Conservation (phyloP, 2,329 filamentous ascomycete genomes). For the Lasiodiplodia theobromae region DNA sequence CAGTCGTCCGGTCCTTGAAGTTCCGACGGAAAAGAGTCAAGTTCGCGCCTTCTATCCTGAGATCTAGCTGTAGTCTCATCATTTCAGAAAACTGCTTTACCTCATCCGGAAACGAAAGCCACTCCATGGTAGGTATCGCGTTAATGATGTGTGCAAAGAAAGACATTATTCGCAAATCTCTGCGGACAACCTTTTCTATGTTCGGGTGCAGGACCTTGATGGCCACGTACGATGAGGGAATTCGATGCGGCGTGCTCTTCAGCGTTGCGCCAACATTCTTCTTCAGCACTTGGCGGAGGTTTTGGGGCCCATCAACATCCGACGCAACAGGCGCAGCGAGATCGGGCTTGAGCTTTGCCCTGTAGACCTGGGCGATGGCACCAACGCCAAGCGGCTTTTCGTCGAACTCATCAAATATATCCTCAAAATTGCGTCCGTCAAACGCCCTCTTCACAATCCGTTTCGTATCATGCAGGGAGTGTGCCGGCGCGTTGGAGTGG, state of each 20-base stretch:
- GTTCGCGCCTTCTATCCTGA: slow-evolving; percentile 94
- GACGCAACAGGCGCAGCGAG: slow-evolving; percentile 69
- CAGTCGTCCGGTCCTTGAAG: slow-evolving; percentile 86
- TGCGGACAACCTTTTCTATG: slow-evolving; percentile 87
- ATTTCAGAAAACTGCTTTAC: slow-evolving; percentile 94
- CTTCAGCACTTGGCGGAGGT: slow-evolving; percentile 72
- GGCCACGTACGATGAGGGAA: slow-evolving; percentile 91
- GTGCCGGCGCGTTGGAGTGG: slow-evolving; percentile 92
- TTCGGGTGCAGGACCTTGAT: slow-evolving; percentile 94
- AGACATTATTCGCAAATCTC: slow-evolving; percentile 91
- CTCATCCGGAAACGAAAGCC: slow-evolving; percentile 95
- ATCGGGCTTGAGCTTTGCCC: slow-evolving; percentile 85
- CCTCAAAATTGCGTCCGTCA: slow-evolving; percentile 77
- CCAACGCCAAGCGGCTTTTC: slow-evolving; percentile 89
- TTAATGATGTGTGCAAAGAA: slow-evolving; percentile 89
- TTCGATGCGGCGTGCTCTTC: slow-evolving; percentile 83
- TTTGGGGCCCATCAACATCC: slow-evolving; percentile 62
- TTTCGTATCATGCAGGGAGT: slow-evolving; percentile 82
- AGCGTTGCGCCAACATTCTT: slow-evolving; percentile 85
- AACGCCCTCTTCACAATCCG: slow-evolving; percentile 83
- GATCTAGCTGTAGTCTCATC: slow-evolving; percentile 97
- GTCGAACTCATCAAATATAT: slow-evolving; percentile 96
- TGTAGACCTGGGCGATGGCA: slow-evolving; percentile 97
- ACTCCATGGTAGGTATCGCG: slow-evolving; percentile 90
- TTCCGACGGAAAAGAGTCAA: slow-evolving; percentile 86